Percentiles rank a stretch among this genome's conserved stretches.
These are phyloP conservation scores for Vicia faba DNA, from an alignment of 306 rosid genomes.

Conservation along the genomic window DNA sequence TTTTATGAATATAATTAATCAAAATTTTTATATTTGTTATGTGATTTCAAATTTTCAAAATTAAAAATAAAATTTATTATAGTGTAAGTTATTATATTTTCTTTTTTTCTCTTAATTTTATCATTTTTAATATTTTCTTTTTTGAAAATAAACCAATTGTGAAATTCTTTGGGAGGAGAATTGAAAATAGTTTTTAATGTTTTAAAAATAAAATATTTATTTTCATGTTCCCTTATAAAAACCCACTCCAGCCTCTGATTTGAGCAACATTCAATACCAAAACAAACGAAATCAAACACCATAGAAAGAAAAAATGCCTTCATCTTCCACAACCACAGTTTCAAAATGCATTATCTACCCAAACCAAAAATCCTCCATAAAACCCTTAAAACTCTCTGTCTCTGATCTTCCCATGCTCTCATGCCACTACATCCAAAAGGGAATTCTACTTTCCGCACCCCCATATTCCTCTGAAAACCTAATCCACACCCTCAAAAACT, in stretches of 20 bases:
- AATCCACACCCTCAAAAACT: conserved; percentile 51
- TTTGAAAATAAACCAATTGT: too few species aligned
- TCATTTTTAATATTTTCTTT: too few species aligned
- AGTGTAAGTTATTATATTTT: too few species aligned
- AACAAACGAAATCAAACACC: not conserved
- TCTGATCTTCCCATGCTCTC: conserved; percentile 93
- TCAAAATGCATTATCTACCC: conserved; percentile 67
- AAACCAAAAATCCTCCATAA: conserved; percentile 50
- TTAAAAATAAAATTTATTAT: too few species aligned
- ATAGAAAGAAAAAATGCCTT: conserved; percentile 60
- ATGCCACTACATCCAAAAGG: conserved; percentile 86
- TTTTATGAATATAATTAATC: too few species aligned
- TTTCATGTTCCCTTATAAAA: too few species aligned
- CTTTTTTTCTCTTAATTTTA: too few species aligned
- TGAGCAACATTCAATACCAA: not conserved
- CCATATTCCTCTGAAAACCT: conserved; percentile 58
- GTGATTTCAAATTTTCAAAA: too few species aligned
- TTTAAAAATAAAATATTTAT: too few species aligned
- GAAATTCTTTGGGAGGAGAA: too few species aligned
- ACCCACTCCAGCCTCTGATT: conserved; percentile 11
- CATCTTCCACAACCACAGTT: conserved; percentile 54
- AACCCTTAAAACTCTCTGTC: conserved; percentile 67
- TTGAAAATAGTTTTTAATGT: too few species aligned
- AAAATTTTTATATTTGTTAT: too few species aligned
- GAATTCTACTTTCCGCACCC: conserved; percentile 59